A percentile compares a stretch with the other conserved stretches of the same genome.
These are phyloP conservation scores for Pterocarpus macrocarpus DNA, from an alignment of 306 rosid species.

Conservation along the genomic window DNA sequence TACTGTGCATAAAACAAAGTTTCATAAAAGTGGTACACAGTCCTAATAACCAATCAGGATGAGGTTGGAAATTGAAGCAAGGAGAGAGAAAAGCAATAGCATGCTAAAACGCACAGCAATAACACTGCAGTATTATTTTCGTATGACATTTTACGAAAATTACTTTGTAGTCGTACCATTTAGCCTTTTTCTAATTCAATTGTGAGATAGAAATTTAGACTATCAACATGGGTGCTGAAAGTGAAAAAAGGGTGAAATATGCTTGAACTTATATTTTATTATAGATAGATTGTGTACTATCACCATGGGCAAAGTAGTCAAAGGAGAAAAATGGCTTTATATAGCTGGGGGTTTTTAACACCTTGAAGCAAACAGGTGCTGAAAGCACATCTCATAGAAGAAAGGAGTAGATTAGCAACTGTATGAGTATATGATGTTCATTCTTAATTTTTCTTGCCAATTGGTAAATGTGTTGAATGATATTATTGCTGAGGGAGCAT, in stretches of 20 bases:
- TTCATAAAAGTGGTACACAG: no score
- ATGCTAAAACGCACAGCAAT: no score
- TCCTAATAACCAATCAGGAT: no score
- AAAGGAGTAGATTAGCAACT: background rate
- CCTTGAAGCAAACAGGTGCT: background rate
- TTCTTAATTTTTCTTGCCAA: background rate
- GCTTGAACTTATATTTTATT: constrained; percentile 6
- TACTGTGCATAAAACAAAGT: no score
- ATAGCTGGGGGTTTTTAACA: background rate
- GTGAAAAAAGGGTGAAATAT: background rate
- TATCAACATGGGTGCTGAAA: constrained; percentile 18
- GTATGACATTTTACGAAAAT: no score
- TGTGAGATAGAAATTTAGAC: constrained; percentile 36
- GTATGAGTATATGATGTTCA: background rate
- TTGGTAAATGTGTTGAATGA: constrained; percentile 23
- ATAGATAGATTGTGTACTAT: constrained; percentile 1
- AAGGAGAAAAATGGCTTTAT: constrained; percentile 3
- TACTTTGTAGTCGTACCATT: no score
- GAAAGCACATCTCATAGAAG: background rate
- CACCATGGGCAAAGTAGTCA: constrained; percentile 13
- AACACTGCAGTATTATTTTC: no score
- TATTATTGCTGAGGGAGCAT: constrained; percentile 15
- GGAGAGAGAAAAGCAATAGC: no score
- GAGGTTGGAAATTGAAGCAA: no score
- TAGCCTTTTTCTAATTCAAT: background rate